phyloP scores from a whole-genome alignment of 257 asterid genomes.

The Misopates orontium region DNA sequence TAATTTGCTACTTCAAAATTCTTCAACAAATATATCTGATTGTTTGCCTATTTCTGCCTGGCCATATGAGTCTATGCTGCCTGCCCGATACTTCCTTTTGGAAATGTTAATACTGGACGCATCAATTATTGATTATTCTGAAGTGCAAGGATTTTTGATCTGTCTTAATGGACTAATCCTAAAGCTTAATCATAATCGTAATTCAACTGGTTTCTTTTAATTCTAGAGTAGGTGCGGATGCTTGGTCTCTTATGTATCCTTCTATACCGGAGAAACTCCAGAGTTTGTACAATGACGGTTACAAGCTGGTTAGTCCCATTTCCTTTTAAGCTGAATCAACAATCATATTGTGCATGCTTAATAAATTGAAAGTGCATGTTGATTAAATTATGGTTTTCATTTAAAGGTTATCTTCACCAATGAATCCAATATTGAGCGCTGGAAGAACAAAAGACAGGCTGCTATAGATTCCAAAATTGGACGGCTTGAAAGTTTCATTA shows the following conservation, averaged over 20 bases:
- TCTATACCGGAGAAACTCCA: slow-evolving; percentile 91
- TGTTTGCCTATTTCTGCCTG: slow-evolving; percentile 15
- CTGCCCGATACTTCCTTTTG: neutral
- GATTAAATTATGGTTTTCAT: slow-evolving; percentile 16
- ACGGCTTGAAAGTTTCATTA: slow-evolving; percentile 75
- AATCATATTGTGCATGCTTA: neutral
- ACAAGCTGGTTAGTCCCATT: slow-evolving; percentile 77
- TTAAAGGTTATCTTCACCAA: slow-evolving; percentile 87
- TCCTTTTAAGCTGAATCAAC: slow-evolving; percentile 13
- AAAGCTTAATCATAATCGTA: slow-evolving; percentile 14
- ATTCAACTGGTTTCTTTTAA: slow-evolving; percentile 15
- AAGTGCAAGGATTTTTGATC: neutral
- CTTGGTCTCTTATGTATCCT: slow-evolving; percentile 96
- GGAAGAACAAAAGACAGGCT: slow-evolving; percentile 93
- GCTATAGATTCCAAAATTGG: slow-evolving; percentile 97
- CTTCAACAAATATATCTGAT: neutral
- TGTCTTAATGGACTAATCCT: neutral
- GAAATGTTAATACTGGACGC: slow-evolving; percentile 8
- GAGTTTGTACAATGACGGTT: slow-evolving; percentile 69
- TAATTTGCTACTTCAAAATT: slow-evolving; percentile 13
- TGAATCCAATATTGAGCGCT: slow-evolving; percentile 90
- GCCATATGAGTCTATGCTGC: slow-evolving; percentile 8
- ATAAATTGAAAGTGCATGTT: neutral
- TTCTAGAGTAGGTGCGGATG: slow-evolving; percentile 84
- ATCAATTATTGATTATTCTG: neutral